Evolutionary conservation across 129 eudicot genomes (phyloP).

Genomic region (Deinandra increscens): DNA sequence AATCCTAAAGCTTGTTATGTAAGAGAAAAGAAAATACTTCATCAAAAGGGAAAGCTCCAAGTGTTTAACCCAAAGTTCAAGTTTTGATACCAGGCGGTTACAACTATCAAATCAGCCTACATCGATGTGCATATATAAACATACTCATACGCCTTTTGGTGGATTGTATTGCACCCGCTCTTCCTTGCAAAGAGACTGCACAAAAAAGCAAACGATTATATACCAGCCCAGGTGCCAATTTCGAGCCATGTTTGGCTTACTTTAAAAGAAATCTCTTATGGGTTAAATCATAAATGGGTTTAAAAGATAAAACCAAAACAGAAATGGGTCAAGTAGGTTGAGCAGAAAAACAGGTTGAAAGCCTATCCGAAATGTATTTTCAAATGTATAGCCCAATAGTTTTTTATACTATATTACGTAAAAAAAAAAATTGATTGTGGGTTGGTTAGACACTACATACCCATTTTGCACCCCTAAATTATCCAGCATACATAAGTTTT

Average conservation of each 20-base stretch:
- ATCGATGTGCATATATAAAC: constrained; percentile 8
- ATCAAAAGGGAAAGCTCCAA: constrained; percentile 8
- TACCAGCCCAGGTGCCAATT: background rate
- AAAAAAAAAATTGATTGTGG: constrained; percentile 1
- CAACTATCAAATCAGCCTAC: constrained; percentile 18
- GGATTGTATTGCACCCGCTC: constrained; percentile 57
- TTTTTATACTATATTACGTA: background rate
- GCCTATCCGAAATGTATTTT: background rate
- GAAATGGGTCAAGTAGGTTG: background rate
- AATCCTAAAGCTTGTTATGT: background rate
- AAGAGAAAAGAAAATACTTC: constrained; percentile 4
- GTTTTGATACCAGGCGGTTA: constrained; percentile 12
- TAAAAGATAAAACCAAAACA: too few species aligned
- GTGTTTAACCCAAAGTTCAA: background rate
- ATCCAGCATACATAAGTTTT: background rate
- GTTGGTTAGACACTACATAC: background rate
- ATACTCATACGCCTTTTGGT: constrained; percentile 57
- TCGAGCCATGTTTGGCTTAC: background rate
- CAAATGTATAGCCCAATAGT: background rate
- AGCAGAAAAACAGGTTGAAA: background rate
- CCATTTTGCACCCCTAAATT: background rate
- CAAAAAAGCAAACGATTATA: constrained; percentile 15
- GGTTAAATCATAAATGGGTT: background rate
- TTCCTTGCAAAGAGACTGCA: constrained; percentile 68
- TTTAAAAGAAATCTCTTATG: background rate